Evolutionary conservation across 345 rosid genomes (phyloP), one percentile per base, ranked within the genome.

Genomic region (Moricandia moricandioides): DNA sequence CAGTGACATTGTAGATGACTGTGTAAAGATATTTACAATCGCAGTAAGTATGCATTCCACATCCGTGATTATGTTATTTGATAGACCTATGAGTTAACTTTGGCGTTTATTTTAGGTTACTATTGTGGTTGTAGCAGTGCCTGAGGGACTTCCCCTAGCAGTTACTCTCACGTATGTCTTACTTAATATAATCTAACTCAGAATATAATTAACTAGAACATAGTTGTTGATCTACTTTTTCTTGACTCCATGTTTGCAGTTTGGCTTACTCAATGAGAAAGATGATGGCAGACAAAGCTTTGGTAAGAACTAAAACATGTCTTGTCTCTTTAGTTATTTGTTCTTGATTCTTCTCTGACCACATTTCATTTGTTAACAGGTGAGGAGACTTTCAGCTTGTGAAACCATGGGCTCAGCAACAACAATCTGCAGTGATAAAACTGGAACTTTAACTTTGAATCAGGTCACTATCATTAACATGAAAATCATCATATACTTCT

Each of bases 401-500:
- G 99, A 96, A 85, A 96, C 99, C 54, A 96, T 96, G 99, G 99
- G 99, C 17, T 96, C 98, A 29, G 94, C 98, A 49, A 96, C 99
- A 34, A 96, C 99, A 76, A 96, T 96, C 68, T 96, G 99, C 84
- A 96, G 99, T 86, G 99, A 96, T 69, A 96, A 96, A 87, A 96
- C 99, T 52, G 99, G 99, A 80, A 96, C 99, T 52, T 81, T 96
- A 75, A 96, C 99, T 17, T 82, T 90, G 86, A 96, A 96, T 84
- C 81, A 95, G 98, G 99, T 89, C 43, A 66, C 82, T 78, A 43
- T 75, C 49, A 12, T 43, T 12, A 5, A 40, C 6, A 43, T 43
- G 7, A 43, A 39, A 39, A 39, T 3, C 47, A 62, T 64, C 49
- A 45, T 49, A 77, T 12, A 29, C 37, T 10, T 43, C 18, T 14